phyloP scores from a whole-genome alignment of 106 monocot genomes.

The Narthecium ossifragum region DNA sequence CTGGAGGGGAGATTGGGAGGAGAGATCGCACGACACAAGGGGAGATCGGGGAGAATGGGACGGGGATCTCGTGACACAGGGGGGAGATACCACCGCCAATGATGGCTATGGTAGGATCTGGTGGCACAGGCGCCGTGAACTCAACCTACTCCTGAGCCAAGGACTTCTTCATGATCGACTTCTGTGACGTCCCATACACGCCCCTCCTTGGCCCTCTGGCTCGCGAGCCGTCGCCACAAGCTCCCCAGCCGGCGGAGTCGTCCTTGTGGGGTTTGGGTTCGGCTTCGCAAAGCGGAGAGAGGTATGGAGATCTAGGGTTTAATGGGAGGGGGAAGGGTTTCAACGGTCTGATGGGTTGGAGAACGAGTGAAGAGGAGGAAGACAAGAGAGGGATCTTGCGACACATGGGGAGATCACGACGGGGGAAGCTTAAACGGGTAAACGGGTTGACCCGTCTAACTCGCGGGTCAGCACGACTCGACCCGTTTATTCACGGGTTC shows the following conservation, averaged over 20 bases:
- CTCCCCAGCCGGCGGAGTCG: background rate
- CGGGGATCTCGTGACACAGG: too few species aligned
- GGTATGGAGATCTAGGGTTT: conserved; percentile 1
- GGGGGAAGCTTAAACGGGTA: too few species aligned
- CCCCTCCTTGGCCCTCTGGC: conserved; percentile 8
- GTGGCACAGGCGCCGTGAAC: conserved; percentile 50
- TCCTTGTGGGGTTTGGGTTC: background rate
- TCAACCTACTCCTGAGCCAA: conserved; percentile 88
- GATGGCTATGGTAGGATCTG: conserved; percentile 65
- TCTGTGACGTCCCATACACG: conserved; percentile 58
- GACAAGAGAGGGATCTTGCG: too few species aligned
- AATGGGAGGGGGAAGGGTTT: conserved; percentile 3
- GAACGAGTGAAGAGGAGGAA: too few species aligned
- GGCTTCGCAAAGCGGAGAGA: background rate
- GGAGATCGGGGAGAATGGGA: too few species aligned
- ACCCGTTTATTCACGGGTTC: too few species aligned
- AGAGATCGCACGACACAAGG: too few species aligned
- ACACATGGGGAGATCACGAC: too few species aligned
- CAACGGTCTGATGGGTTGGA: conserved; percentile 14
- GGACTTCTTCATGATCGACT: conserved; percentile 73
- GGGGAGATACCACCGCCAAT: conserved; percentile 91
- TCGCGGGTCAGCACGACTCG: too few species aligned
- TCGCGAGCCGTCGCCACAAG: background rate
- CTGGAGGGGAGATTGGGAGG: too few species aligned
- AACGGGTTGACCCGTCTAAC: too few species aligned